Evolutionary conservation across 148 eudicot species (phyloP), one percentile per base, ranked within the genome.

Genomic region (Spergularia bocconei): DNA sequence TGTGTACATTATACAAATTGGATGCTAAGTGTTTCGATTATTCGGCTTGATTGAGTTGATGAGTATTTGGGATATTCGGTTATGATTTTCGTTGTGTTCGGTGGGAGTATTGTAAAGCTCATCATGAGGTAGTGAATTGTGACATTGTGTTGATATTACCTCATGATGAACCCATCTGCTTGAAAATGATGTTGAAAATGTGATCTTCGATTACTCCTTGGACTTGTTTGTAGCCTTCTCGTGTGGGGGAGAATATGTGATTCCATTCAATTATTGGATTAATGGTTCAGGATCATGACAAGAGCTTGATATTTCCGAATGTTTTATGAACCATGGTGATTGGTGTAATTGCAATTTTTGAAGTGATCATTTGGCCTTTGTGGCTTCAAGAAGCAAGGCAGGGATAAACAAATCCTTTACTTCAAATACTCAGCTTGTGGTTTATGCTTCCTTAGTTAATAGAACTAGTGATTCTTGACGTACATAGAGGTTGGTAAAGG

Each of bases 401-500:
- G 10, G 61, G 11, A n/a, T 57, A 17, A 57, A 20, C 20, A 17
- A 17, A 20, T 29, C 1, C 36, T 29, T 29, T 29, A 29, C 36
- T 29, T 29, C 36, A 29, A 29, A 0, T 55, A 57, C 61, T 57
- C n/a, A 17, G 61, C 61, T 57, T 57, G 61, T 57, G 5, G 19
- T 5, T 25, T 57, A 11, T 57, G 10, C 19, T 55, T 55, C 17
- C 16, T 11, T 57, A 57, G 61, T 25, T 29, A 29, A 2, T 29
- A 29, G 36, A 57, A 7, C n/a, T 19, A 57, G 61, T 19, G 59
- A 57, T 57, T 5, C 23, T 57, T 9, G 23, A 57, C 61, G 8
- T 57, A 57, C 61, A 57, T 57, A 57, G 61, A 57, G 21, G 25
- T 57, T 57, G 61, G 61, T 57, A 2, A n/a, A n/a, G n/a, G 61